These are phyloP conservation scores for Pythium apleroticum DNA, from an alignment of 352 stramenopile species.

Conservation along the genomic window DNA sequence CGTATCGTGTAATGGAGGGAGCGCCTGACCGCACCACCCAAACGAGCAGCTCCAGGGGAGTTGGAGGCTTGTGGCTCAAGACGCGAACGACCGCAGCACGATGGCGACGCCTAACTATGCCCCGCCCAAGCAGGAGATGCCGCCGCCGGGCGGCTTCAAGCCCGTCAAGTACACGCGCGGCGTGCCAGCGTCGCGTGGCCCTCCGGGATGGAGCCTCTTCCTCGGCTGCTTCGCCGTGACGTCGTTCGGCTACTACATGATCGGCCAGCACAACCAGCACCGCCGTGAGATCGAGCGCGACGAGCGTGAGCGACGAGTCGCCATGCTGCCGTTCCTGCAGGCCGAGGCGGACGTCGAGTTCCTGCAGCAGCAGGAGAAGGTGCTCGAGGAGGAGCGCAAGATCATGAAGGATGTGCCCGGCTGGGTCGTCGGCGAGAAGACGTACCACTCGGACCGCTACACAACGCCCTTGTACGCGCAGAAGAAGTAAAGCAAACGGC, in stretches of 20 bases:
- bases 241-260: conserved; percentile 71
- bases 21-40: conserved; percentile 30
- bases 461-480: conserved; percentile 75
- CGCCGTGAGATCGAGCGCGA: conserved; percentile 67
- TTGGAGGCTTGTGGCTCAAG: not conserved
- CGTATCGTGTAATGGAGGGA: conserved; percentile 16
- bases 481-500: conserved; percentile 74
- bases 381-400: conserved; percentile 90
- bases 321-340: conserved; percentile 93
- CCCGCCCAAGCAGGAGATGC: conserved; percentile 80
- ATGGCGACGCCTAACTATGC: conserved; percentile 87
- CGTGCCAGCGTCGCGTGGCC: conserved; percentile 62
- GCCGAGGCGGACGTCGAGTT: conserved; percentile 94
- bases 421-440: conserved; percentile 87
- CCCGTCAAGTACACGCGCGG: conserved; percentile 64
- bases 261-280: conserved; percentile 79
- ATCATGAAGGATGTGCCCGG: conserved; percentile 95
- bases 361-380: conserved; percentile 82
- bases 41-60: conserved; percentile 11
- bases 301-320: conserved; percentile 92
- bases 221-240: conserved; percentile 69
- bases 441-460: conserved; percentile 90
- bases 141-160: conserved; percentile 74
- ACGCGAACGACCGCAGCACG: conserved; percentile 1
- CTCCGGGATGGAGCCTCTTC: conserved; percentile 80